Conservation (phyloP, 2,329 filamentous ascomycete genomes). For the Hymenoscyphus albidus region DNA sequence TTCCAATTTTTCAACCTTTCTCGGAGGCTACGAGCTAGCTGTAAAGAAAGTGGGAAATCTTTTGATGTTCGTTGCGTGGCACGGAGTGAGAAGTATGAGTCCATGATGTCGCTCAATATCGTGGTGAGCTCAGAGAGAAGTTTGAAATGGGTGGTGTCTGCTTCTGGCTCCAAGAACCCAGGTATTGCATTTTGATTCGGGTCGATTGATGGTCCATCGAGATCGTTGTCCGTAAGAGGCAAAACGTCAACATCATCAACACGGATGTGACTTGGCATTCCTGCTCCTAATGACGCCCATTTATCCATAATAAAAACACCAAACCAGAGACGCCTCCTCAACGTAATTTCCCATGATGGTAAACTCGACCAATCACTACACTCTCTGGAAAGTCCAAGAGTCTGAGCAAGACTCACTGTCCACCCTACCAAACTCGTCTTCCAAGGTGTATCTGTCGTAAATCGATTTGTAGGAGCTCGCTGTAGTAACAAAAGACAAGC, state of each 20-base stretch:
- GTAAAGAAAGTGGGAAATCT: conserved; percentile 33
- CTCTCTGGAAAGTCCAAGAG: conserved; percentile 34
- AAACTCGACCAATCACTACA: conserved; percentile 33
- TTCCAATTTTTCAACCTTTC: conserved; percentile 34
- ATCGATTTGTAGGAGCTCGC: conserved; percentile 34
- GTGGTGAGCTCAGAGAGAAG: conserved; percentile 32
- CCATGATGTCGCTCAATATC: conserved; percentile 35
- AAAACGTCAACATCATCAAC: conserved; percentile 34
- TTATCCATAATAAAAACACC: conserved; percentile 36
- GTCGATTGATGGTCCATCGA: conserved; percentile 24
- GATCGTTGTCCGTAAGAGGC: conserved; percentile 27
- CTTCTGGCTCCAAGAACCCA: conserved; percentile 25
- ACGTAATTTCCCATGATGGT: conserved; percentile 33
- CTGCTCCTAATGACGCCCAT: conserved; percentile 35
- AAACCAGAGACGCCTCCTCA: conserved; percentile 36
- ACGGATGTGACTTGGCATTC: conserved; percentile 35
- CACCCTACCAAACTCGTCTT: conserved; percentile 35
- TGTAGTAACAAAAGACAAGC: conserved; percentile 36
- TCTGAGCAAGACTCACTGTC: conserved; percentile 35
- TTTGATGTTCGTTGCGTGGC: conserved; percentile 31
- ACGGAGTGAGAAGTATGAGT: conserved; percentile 33
- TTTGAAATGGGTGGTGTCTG: conserved; percentile 30
- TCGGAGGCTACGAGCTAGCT: conserved; percentile 30
- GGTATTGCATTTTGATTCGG: conserved; percentile 19
- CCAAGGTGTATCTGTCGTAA: conserved; percentile 36